These are phyloP conservation scores for Tripterygium wilfordii DNA, from an alignment of 177 flowering plant species.

Conservation along the genomic window DNA sequence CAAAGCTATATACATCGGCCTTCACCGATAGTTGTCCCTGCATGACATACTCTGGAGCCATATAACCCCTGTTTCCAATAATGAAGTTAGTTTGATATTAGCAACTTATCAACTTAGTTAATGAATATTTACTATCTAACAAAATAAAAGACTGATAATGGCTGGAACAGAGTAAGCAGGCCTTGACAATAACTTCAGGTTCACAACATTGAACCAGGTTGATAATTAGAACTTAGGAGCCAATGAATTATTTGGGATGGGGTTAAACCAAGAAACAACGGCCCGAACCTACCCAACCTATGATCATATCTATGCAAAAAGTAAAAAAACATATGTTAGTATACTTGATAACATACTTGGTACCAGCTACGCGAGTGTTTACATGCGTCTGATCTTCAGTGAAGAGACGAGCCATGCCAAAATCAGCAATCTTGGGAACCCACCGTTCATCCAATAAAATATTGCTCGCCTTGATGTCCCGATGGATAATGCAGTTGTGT, in stretches of 20 bases:
- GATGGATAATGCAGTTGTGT: slow-evolving; percentile 59
- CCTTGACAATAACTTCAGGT: no score
- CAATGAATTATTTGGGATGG: no score
- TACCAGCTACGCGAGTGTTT: slow-evolving; percentile 89
- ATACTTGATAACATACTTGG: slow-evolving; percentile 50
- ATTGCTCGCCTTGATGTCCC: no score
- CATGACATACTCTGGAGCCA: slow-evolving; percentile 94
- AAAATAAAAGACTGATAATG: neutral
- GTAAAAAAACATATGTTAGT: no score
- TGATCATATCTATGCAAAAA: no score
- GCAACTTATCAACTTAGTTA: neutral
- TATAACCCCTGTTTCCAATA: slow-evolving; percentile 64
- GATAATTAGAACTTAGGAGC: no score
- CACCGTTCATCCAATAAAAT: slow-evolving; percentile 76
- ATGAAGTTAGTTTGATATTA: neutral
- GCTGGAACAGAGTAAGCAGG: no score
- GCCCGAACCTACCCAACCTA: no score
- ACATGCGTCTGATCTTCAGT: slow-evolving; percentile 75
- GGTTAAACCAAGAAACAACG: no score
- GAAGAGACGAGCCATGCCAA: slow-evolving; percentile 92
- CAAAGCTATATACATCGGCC: slow-evolving; percentile 87
- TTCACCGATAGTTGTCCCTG: slow-evolving; percentile 63
- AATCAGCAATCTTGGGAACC: slow-evolving; percentile 90
- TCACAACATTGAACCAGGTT: no score
- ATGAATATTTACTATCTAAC: neutral